Percentiles rank a stretch among this genome's conserved stretches.
Conservation (phyloP, 192 early-diverging fungal species). For the Coemansia sp. region DNA sequence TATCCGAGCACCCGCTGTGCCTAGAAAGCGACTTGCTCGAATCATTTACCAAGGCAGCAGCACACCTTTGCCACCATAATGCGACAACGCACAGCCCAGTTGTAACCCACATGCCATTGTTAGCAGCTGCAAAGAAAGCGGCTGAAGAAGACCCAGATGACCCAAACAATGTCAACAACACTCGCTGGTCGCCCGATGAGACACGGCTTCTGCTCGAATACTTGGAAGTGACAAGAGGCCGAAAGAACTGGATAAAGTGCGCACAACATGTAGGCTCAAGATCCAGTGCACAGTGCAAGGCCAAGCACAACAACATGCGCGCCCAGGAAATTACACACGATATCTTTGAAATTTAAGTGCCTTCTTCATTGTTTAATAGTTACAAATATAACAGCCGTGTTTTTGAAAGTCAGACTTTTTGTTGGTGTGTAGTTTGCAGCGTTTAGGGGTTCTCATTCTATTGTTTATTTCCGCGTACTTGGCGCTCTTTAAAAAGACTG, state of each 20-base stretch:
- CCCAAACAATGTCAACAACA: not conserved
- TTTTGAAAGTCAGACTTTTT: too few species aligned
- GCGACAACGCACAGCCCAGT: too few species aligned
- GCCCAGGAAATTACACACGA: conserved; percentile 8
- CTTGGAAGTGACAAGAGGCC: not conserved
- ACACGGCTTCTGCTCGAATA: conserved; percentile 13
- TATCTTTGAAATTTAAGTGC: not conserved
- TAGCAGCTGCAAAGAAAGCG: not conserved
- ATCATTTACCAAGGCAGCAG: not conserved
- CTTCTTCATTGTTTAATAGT: too few species aligned
- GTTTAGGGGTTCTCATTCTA: too few species aligned
- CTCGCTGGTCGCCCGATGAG: conserved; percentile 15
- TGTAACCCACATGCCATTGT: too few species aligned
- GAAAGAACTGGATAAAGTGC: conserved; percentile 11
- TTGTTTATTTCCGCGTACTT: too few species aligned
- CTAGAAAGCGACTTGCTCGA: conserved; percentile 9
- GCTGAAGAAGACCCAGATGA: conserved; percentile 3
- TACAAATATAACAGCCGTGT: too few species aligned
- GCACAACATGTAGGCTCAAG: conserved; percentile 7
- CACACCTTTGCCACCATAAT: not conserved
- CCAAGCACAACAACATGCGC: conserved; percentile 39
- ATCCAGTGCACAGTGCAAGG: conserved; percentile 33
- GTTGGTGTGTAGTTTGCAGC: too few species aligned
- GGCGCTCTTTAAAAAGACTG: too few species aligned
- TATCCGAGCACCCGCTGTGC: conserved; percentile 11